Evolutionary conservation across 208 protist genomes (phyloP).

Genomic region (Crithidia expoeki): DNA sequence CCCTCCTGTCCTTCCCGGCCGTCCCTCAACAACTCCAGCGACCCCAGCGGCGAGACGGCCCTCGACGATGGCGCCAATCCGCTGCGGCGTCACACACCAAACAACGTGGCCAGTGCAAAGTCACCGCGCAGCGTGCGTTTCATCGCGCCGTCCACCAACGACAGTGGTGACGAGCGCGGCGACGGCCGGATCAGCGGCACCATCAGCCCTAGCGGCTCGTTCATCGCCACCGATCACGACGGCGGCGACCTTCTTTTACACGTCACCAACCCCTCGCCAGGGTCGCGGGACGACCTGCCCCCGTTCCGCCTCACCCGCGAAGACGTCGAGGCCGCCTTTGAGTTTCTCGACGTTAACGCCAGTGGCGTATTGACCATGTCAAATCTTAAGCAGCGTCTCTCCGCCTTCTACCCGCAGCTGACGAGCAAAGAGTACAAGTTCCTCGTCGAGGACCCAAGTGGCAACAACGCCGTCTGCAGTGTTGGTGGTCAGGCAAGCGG

Average conservation of each 20-base stretch:
- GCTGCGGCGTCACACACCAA: background rate
- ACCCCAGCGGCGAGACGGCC: background rate
- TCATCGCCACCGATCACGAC: constrained; percentile 5
- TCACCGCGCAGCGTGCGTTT: constrained; percentile 14
- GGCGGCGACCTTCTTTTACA: background rate
- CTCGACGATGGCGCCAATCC: background rate
- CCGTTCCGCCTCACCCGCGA: constrained; percentile 70
- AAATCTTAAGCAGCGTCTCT: constrained; percentile 89
- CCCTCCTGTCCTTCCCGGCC: background rate
- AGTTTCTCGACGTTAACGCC: constrained; percentile 90
- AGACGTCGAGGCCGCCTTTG: constrained; percentile 91
- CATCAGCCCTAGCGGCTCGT: constrained; percentile 15
- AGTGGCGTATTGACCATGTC: constrained; percentile 80
- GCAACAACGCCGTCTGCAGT: constrained; percentile 8
- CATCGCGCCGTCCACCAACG: background rate
- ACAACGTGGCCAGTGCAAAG: background rate
- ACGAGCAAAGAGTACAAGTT: constrained; percentile 94
- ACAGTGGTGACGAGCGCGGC: background rate
- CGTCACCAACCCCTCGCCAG: background rate
- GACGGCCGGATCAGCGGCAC: background rate
- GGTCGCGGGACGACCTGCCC: constrained; percentile 8
- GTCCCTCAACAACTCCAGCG: background rate
- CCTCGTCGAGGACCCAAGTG: constrained; percentile 78
- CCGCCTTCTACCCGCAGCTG: constrained; percentile 92
- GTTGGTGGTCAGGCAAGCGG: background rate